Evolutionary conservation across 257 asterid species (phyloP).

Genomic region (Catharanthus roseus): DNA sequence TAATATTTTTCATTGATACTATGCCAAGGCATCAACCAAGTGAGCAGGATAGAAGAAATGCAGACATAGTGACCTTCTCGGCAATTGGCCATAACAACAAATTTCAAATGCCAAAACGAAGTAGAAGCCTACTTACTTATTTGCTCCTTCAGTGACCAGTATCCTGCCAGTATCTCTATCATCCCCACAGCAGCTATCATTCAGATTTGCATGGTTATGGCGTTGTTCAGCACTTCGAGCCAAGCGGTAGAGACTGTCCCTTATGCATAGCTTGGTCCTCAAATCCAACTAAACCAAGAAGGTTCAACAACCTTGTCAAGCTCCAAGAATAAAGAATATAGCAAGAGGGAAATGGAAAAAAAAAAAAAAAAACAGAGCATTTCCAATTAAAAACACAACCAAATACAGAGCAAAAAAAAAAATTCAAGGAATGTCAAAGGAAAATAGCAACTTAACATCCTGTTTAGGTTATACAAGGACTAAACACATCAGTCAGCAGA

Average conservation of each 20-base stretch:
- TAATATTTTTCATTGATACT: neutral
- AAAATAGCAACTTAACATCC: neutral
- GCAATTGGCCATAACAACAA: neutral
- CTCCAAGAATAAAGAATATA: neutral
- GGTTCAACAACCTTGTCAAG: conserved; percentile 10
- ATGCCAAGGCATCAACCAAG: neutral
- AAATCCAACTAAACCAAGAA: conserved; percentile 64
- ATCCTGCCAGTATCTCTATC: conserved; percentile 42
- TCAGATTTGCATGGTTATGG: conserved; percentile 34
- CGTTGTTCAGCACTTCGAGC: conserved; percentile 85
- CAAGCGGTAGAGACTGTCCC: conserved; percentile 86
- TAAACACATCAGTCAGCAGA: neutral
- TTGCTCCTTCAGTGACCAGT: conserved; percentile 41
- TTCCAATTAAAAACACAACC: neutral
- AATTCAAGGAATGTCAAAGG: neutral
- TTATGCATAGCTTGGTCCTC: conserved; percentile 75
- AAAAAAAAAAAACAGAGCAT: neutral
- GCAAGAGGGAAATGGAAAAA: too few relatives aligned
- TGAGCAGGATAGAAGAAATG: neutral
- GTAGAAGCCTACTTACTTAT: conserved; percentile 33
- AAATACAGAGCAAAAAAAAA: neutral
- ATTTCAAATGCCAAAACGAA: neutral
- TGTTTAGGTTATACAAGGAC: neutral
- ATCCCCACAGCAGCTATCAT: conserved; percentile 26
- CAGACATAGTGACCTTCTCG: neutral